A percentile compares a stretch with the other conserved stretches of the same genome.
These are phyloP conservation scores for Zymoseptoria crescenta DNA, from an alignment of 2,329 filamentous ascomycete species.

Conservation along the genomic window DNA sequence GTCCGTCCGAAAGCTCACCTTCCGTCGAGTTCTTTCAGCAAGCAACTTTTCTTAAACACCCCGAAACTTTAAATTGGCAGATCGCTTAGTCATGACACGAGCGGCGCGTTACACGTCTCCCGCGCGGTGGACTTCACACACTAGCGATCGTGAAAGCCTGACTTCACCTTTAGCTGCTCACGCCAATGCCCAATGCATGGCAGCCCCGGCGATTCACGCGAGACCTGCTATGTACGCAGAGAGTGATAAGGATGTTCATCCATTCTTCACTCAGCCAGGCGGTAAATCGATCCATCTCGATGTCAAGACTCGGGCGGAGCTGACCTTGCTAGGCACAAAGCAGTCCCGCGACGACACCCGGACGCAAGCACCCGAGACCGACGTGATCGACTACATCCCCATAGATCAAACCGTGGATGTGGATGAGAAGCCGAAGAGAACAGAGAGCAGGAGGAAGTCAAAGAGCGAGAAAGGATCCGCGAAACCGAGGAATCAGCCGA, in stretches of 20 bases:
- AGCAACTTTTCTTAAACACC: not conserved
- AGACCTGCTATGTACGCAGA: constrained; percentile 20
- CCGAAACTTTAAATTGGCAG: not conserved
- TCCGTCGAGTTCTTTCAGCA: not conserved
- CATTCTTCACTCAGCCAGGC: constrained; percentile 23
- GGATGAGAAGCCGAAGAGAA: constrained; percentile 7
- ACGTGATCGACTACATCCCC: not conserved
- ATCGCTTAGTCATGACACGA: no score
- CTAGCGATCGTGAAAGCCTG: not conserved
- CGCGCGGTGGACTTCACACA: not conserved
- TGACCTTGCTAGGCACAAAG: constrained; percentile 2
- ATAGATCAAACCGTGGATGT: not conserved
- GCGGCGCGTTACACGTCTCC: not conserved
- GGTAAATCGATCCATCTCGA: constrained; percentile 6
- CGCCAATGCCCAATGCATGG: constrained; percentile 13
- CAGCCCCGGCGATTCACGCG: constrained; percentile 5
- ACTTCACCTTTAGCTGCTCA: not conserved
- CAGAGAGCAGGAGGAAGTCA: constrained; percentile 10
- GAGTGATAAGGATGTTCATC: constrained; percentile 21
- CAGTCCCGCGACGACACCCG: not conserved
- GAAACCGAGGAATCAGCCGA: constrained; percentile 24
- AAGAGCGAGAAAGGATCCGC: constrained; percentile 8
- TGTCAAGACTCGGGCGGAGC: not conserved
- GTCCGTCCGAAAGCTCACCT: not conserved
- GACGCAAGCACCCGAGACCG: not conserved